phyloP scores from a whole-genome alignment of 108 stramenopile genomes.

The Skeletonema menzelii region DNA sequence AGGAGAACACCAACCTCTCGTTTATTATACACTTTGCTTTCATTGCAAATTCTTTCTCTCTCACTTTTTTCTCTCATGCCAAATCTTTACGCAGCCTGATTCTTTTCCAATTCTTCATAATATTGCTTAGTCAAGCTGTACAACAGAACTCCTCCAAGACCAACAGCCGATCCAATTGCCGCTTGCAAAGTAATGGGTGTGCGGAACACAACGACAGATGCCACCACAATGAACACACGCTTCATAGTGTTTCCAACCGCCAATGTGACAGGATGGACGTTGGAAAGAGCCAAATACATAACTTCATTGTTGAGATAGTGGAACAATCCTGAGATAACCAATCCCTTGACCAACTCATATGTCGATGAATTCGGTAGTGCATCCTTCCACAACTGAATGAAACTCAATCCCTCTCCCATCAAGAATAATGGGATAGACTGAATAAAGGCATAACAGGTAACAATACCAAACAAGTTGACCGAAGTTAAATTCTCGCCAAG shows the following conservation, averaged over 20 bases:
- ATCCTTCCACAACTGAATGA: slow-evolving; percentile 57
- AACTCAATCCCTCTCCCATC: slow-evolving; percentile 59
- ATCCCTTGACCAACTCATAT: slow-evolving; percentile 45
- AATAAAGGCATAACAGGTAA: slow-evolving; percentile 80
- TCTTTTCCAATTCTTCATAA: slow-evolving; percentile 64
- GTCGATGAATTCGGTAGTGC: slow-evolving; percentile 27
- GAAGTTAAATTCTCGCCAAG: slow-evolving; percentile 71
- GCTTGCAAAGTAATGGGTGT: slow-evolving; percentile 83
- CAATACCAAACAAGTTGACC: slow-evolving; percentile 91
- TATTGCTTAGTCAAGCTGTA: slow-evolving; percentile 81
- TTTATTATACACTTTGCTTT: background rate
- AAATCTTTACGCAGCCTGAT: slow-evolving; percentile 3
- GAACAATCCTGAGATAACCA: slow-evolving; percentile 84
- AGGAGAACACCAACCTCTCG: background rate
- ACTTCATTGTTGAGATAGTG: slow-evolving; percentile 97
- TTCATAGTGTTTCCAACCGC: slow-evolving; percentile 98
- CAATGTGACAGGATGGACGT: slow-evolving; percentile 92
- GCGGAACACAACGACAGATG: slow-evolving; percentile 91
- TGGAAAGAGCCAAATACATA: slow-evolving; percentile 89
- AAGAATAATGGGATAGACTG: slow-evolving; percentile 78
- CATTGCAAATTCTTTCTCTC: background rate
- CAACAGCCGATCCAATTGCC: slow-evolving; percentile 77
- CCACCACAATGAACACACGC: slow-evolving; percentile 94
- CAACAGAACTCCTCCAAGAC: slow-evolving; percentile 79
- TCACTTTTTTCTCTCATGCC: background rate